Evolutionary conservation across 2,329 filamentous ascomycete genomes (phyloP).

Genomic region (Talaromyces sp.): DNA sequence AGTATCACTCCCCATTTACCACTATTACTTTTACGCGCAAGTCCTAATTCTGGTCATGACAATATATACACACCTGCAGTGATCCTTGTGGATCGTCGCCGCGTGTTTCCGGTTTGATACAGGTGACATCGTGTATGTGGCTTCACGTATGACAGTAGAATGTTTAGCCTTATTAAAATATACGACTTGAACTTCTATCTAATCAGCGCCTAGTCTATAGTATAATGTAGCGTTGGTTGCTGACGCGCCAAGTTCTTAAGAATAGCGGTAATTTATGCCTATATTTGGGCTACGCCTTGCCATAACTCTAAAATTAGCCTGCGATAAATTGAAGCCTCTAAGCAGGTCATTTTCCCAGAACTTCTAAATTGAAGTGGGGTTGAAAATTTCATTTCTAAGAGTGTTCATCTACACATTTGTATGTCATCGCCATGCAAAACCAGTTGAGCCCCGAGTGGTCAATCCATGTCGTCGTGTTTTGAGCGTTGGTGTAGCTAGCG

Average conservation of each 20-base stretch:
- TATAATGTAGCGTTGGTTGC: neutral
- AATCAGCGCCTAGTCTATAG: neutral
- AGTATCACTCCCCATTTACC: neutral
- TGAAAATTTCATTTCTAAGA: neutral
- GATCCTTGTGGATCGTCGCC: neutral
- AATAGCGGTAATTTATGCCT: neutral
- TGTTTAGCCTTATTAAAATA: neutral
- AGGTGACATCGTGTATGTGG: neutral
- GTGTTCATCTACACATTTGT: neutral
- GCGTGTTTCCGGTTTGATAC: neutral
- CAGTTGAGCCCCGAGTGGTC: neutral
- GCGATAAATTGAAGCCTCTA: neutral
- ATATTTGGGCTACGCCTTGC: neutral
- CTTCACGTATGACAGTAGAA: neutral
- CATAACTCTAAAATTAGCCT: neutral
- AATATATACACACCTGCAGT: neutral
- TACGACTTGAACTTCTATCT: neutral
- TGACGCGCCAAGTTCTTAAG: neutral
- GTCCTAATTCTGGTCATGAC: neutral
- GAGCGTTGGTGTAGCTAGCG: neutral
- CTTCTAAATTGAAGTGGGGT: neutral
- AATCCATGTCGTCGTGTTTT: neutral
- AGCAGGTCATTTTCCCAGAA: neutral
- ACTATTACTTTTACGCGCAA: neutral
- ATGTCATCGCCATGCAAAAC: neutral